Evolutionary conservation across 768 basidiomycete genomes (phyloP), one percentile per base, ranked within the genome.

Genomic region (Antrodiella citrinella): DNA sequence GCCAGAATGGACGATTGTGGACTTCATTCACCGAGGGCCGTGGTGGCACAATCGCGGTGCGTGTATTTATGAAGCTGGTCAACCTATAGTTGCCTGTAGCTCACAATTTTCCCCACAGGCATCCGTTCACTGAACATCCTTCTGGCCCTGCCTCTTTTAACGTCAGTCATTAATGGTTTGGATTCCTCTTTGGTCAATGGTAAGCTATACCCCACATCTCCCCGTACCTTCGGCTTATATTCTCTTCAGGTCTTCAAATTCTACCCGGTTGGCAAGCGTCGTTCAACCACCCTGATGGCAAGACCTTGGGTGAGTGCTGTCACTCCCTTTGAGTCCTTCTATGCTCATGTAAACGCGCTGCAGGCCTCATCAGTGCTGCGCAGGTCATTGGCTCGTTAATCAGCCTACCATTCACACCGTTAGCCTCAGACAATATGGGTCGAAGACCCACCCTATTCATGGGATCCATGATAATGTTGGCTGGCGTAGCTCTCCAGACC

Each of bases 121-220:
- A 75, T 84, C 43, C 65, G 82, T 23, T 49, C 73, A 45, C 65
- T 84, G 35, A 84, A 84, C 61, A 50, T 84, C 4, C 78, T 73
- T 56, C 69, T 86, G 25, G 49, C 80, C 13, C 67, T 86, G 13
- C 81, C 84, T 1, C 69, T 86, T n/a, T 64, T 85, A 50, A 83
- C 84, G 13, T 76, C 82, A 15, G 68, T 75, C 12, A 75, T 77
- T 45, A 86, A 84, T 64, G 84, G 86, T 21, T 73, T 82, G 45
- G 81, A 85, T 60, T 79, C 80, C 3, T 84, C 82, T n/a, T 65
- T 83, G 42, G 70, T 83, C 13, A 84, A 84, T 57, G 72, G 72
- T 69, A 30, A n/a, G 59, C 45, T 20, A 42, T 3, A 9, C 19
- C 23, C 22, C 26, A n/a, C n/a, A n/a, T n/a, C n/a, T n/a, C n/a